Evolutionary conservation across 2,329 filamentous ascomycete species (phyloP).

Genomic region (Aquanectria penicillioides): DNA sequence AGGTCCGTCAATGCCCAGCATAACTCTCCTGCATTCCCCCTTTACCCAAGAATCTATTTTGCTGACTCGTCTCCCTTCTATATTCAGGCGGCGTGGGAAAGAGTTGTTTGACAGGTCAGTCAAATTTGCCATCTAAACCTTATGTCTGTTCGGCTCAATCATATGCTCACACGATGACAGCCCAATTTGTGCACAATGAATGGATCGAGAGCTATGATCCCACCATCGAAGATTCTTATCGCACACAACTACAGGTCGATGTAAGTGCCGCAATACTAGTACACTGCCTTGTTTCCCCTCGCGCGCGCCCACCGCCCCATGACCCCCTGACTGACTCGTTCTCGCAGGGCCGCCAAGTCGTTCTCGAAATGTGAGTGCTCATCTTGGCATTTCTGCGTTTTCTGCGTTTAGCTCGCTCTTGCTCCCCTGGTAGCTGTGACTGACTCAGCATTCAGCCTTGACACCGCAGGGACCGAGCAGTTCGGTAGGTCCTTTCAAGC

Average conservation of each 20-base stretch:
- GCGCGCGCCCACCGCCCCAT: slow-evolving; percentile 12
- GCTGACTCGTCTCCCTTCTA: slow-evolving; percentile 45
- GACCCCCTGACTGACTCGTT: slow-evolving; percentile 44
- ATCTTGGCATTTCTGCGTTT: slow-evolving; percentile 4
- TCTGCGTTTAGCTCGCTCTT: slow-evolving; percentile 29
- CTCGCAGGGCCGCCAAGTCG: slow-evolving; percentile 81
- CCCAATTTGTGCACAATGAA: slow-evolving; percentile 93
- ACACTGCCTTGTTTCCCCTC: slow-evolving; percentile 3
- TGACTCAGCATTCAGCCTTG: slow-evolving; percentile 65
- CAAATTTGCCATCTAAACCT: slow-evolving; percentile 18
- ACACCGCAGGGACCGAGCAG: slow-evolving; percentile 91
- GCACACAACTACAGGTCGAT: slow-evolving; percentile 82
- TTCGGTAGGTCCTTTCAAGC: slow-evolving; percentile 72
- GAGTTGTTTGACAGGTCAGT: slow-evolving; percentile 87
- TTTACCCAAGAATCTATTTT: slow-evolving; percentile 26
- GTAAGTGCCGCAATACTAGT: slow-evolving; percentile 62
- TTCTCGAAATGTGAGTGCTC: slow-evolving; percentile 82
- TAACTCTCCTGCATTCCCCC: not conserved
- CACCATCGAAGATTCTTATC: slow-evolving; percentile 81
- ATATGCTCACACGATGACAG: slow-evolving; percentile 54
- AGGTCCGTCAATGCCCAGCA: slow-evolving; percentile 61
- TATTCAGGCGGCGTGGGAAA: slow-evolving; percentile 84
- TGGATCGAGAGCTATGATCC: slow-evolving; percentile 92
- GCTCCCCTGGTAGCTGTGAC: slow-evolving; percentile 10
- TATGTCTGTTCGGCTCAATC: not conserved